A percentile compares a stretch with the other conserved stretches of the same genome.
Conservation (phyloP, 768 basidiomycete species). For the Rhodosporidiobolus sp. region DNA sequence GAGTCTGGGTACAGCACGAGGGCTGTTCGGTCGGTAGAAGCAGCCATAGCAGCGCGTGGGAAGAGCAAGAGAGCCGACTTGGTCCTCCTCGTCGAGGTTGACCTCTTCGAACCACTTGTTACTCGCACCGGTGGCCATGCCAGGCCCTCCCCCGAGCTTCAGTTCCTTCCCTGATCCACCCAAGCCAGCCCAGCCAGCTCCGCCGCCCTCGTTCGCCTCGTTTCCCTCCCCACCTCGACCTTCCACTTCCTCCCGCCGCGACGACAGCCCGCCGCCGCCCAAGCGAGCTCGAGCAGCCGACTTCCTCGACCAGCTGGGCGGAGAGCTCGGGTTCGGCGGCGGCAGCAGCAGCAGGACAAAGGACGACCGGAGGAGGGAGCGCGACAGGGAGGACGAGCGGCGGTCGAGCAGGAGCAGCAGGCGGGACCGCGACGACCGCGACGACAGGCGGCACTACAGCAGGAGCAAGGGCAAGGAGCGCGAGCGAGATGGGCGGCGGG, state of each 20-base stretch:
- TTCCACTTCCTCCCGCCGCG: background rate
- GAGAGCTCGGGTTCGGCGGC: conserved; percentile 9
- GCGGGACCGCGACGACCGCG: background rate
- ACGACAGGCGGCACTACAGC: background rate
- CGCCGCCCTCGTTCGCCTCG: conserved; percentile 25
- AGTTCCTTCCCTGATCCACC: conserved; percentile 19
- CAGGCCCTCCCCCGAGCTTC: conserved; percentile 20
- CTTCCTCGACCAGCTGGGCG: conserved; percentile 30
- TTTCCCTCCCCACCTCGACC: conserved; percentile 25
- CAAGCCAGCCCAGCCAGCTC: background rate
- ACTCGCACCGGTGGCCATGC: background rate
- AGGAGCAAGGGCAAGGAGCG: background rate
- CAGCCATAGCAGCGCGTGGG: background rate
- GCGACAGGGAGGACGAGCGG: background rate
- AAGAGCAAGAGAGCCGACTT: too few relatives aligned
- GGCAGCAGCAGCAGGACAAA: background rate
- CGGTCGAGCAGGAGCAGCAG: background rate
- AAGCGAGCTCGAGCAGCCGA: conserved; percentile 10
- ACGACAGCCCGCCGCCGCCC: background rate
- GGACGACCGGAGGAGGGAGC: background rate
- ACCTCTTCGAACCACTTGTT: background rate
- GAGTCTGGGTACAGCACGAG: conserved; percentile 20
- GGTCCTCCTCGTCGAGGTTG: background rate
- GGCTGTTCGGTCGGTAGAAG: background rate
- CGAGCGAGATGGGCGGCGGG: background rate